Base-by-base conservation (phyloP, 2,329 filamentous ascomycete species). In the Fusarium humuli region DNA sequence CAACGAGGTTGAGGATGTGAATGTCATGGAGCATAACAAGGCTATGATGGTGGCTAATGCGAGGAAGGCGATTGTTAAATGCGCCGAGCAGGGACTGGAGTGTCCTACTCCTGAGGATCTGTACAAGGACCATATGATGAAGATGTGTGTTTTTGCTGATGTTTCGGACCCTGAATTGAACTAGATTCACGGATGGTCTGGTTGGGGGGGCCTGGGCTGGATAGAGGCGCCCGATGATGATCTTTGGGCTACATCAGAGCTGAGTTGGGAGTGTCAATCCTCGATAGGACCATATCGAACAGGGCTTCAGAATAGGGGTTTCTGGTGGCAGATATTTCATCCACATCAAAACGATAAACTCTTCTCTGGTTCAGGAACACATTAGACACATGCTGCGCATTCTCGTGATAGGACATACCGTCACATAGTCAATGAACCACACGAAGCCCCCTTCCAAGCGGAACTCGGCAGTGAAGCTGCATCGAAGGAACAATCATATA, bases 111-210 rank as follows among this genome's bases (percentile, higher is more conserved):
- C 44, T 13, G 47, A 45, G 7, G 56, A 54, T 14, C 29, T 45
- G n/a, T 16, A 11, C 6, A 7, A n/a, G 13, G 47, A 50, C 4
- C 10, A 12, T 3, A 30, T 4, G 14, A 6, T 11, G 12, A 34
- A 30, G 47, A 7, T 8, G 0, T 9, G 5, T 41, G 14, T 23
- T n/a, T 12, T 30, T 18, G 34, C n/a, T 29, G 18, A 7, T 7
- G 40, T 42, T 3, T 14, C n/a, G 9, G 61, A 60, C 32, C 46
- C 46, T 47, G 53, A 65, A 37, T 7, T 65, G 27, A 30, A 49
- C 8, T 40, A 40, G 2, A 25, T 4, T 3, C 12, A 12, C 8
- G 10, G 7, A 23, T 42, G 27, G 3, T 16, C 22, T 12, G 2
- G 6, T 14, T 9, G 9, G 14, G 9, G 14, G n/a, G 20, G 12